Evolutionary conservation across 108 stramenopile genomes (phyloP), one percentile per base, ranked within the genome.

Genomic region (Skeletonema grethae): DNA sequence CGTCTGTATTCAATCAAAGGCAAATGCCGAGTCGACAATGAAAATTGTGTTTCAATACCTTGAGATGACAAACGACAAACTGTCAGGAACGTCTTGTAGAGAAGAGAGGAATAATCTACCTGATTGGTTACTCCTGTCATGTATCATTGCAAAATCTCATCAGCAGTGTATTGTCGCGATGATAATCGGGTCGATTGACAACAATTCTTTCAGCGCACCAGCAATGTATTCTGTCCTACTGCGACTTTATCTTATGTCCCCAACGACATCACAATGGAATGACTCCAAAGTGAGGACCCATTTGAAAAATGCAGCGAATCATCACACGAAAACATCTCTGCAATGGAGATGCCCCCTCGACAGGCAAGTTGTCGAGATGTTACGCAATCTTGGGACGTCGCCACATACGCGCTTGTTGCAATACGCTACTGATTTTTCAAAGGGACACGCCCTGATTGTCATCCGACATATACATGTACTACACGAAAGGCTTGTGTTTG

Each of bases 361-460:
- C 67, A 76, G 74, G 61, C 71, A 79, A 65, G 16, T 87, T 18
- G 25, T 72, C 5, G 84, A 80, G 7, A 77, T 88, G 68, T 29
- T 92, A 12, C 53, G 57, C 9, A 57, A 79, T 10, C 41, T 87
- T 2, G 50, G 62, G 5, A 63, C 45, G 28, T 70, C 69, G n/a
- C 48, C 78, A 13, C 70, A 73, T 38, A 29, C 41, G 7, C 75
- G 75, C 24, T 61, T 84, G 22, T 60, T 77, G 11, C 85, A 83
- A 48, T 55, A 72, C 9, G 57, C 88, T 16, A 39, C 45, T 20
- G 87, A 89, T 7, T 32, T 67, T 25, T 66, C 87, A 0, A 82
- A 87, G 43, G 79, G 76, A n/a, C 85, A 88, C 29, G 86, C 91
- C 57, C 75, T 89, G n/a, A 48, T 92, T 62, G 36, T 89, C 22